These are phyloP conservation scores for Ophiocytium majus DNA, from an alignment of 352 stramenopile species.

Conservation along the genomic window DNA sequence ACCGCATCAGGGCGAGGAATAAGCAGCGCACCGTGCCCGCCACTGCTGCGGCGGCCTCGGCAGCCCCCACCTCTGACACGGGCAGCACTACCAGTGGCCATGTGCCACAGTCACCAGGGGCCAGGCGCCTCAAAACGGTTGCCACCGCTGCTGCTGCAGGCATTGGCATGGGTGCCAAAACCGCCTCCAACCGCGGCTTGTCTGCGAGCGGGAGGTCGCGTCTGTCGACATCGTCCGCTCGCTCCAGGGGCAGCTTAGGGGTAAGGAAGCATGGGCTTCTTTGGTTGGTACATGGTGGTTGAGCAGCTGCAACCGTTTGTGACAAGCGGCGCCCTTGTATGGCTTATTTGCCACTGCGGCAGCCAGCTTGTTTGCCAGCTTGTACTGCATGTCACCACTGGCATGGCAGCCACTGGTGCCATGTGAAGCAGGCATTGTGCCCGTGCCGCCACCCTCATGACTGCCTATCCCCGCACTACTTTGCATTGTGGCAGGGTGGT, in stretches of 20 bases:
- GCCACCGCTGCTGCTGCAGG: slow-evolving; percentile 9
- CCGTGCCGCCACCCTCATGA: too few species aligned
- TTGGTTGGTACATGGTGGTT: too few species aligned
- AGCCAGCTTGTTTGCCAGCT: too few species aligned
- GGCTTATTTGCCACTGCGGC: too few species aligned
- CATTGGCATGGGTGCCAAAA: neutral
- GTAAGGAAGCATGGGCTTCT: too few species aligned
- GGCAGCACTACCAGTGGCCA: neutral
- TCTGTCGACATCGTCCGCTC: neutral
- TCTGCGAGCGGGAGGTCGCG: neutral
- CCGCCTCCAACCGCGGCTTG: neutral
- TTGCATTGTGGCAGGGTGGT: too few species aligned
- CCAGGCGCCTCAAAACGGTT: neutral
- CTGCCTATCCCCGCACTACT: too few species aligned
- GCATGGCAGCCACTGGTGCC: too few species aligned
- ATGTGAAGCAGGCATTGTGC: too few species aligned
- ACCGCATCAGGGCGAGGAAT: slow-evolving; percentile 19
- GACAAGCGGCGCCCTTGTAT: too few species aligned
- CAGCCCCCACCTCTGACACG: neutral
- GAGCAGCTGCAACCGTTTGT: too few species aligned
- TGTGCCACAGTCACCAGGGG: neutral
- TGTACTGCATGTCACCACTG: too few species aligned
- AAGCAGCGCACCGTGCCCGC: neutral
- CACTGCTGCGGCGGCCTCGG: neutral
- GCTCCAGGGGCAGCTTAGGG: neutral